Base-by-base conservation (phyloP, 2,329 filamentous ascomycete genomes). In the Penicillium corylophilum region DNA sequence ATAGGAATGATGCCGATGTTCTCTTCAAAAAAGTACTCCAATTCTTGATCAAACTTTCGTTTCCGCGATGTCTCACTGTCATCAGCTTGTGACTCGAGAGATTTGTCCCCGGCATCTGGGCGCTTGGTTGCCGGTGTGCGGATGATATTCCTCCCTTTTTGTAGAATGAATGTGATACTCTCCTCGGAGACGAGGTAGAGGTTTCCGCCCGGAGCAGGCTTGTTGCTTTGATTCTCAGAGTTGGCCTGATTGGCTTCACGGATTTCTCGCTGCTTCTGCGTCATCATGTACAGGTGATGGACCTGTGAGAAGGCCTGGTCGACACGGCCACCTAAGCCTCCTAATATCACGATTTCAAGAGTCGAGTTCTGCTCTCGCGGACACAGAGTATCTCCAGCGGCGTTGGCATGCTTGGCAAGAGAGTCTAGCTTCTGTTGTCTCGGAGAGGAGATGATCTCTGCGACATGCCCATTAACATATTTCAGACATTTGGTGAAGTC, bases 271-370 rank as follows among this genome's bases (percentile, higher is more conserved):
- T 55, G 64, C 9, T 78, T 72, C 60, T 79, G 53, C 5, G 59
- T 67, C 59, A 71, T 80, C 52, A 77, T 73, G 51, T 81, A 92
- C 41, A 97, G 79, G 67, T 96, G 89, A 68, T 96, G 90, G 46
- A 99, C 80, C 63, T 95, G 86, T 51, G 90, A 91, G 43, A 99
- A 80, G 1, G 88, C 93, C 69, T 99, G 94, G 71, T 99, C 94
- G 15, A 97, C 88, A 26, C 94, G 85, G 6, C 94, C 94, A 39
- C 90, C 90, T 0, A 97, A 80, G 2, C 92, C 90, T 36, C 93
- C 92, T 6, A 96, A 75, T 33, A 89, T 85, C 12, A 96, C 78
- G n/a, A 96, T 84, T 64, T 93, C 81, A 44, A 80, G 67, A 5
- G 49, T 39, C 35, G 48, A 26, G 51, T 53, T 15, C 41, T 46